phyloP scores from a whole-genome alignment of 2,329 filamentous ascomycete genomes.

The Aureobasidium lini region DNA sequence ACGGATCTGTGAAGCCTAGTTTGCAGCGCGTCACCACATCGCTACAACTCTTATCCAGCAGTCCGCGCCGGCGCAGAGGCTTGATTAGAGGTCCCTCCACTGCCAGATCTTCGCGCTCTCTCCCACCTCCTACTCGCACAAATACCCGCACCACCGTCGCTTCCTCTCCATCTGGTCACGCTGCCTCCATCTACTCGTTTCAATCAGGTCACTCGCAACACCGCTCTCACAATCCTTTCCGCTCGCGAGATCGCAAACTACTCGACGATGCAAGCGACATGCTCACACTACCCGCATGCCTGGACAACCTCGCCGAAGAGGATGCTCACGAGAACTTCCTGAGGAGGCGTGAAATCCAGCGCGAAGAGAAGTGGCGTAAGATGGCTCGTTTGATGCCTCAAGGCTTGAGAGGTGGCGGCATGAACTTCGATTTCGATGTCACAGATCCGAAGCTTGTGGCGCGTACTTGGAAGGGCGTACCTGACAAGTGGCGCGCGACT shows the following conservation, averaged over 20 bases:
- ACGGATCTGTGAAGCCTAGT: slow-evolving; percentile 30
- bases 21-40: slow-evolving; percentile 55
- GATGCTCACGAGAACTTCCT: slow-evolving; percentile 40
- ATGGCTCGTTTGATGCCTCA: slow-evolving; percentile 48
- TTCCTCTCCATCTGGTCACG: slow-evolving; percentile 12
- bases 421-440: slow-evolving; percentile 71
- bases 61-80: slow-evolving; percentile 43
- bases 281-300: slow-evolving; percentile 52
- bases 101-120: slow-evolving; percentile 35
- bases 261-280: slow-evolving; percentile 57
- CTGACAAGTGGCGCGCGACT: slow-evolving; percentile 85
- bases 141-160: slow-evolving; percentile 26
- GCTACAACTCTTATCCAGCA: slow-evolving; percentile 48
- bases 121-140: slow-evolving; percentile 21
- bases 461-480: slow-evolving; percentile 95
- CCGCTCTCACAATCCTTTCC: slow-evolving; percentile 30
- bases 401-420: slow-evolving; percentile 47
- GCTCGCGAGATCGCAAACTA: slow-evolving; percentile 45
- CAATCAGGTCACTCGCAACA: slow-evolving; percentile 29
- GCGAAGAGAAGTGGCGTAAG: slow-evolving; percentile 60
- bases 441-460: slow-evolving; percentile 73
- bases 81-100: slow-evolving; percentile 44
- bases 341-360: slow-evolving; percentile 52
- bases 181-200: slow-evolving; percentile 31
- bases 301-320: slow-evolving; percentile 39